phyloP scores from a whole-genome alignment of 805 yeast genomes.

The Zygotorulaspora sp. region DNA sequence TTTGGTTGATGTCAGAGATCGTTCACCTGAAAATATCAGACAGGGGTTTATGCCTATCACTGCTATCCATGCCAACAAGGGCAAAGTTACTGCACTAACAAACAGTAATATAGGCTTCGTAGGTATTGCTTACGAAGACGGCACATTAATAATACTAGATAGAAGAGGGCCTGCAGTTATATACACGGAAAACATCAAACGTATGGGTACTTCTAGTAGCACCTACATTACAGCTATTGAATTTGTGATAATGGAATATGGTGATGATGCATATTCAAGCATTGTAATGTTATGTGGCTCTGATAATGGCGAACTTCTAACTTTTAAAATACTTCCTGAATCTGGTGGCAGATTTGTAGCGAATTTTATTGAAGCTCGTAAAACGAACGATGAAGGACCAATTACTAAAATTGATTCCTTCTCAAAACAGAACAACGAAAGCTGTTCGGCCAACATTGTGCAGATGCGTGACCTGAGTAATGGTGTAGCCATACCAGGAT shows the following conservation, averaged over 20 bases:
- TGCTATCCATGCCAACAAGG: conserved; percentile 42
- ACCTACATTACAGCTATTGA: conserved; percentile 55
- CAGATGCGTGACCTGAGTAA: conserved; percentile 52
- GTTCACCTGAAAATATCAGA: conserved; percentile 45
- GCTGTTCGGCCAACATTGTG: conserved; percentile 57
- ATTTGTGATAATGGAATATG: conserved; percentile 63
- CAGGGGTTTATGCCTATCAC: conserved; percentile 59
- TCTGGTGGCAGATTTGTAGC: conserved; percentile 56
- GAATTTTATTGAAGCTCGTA: conserved; percentile 44
- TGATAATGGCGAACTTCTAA: conserved; percentile 59
- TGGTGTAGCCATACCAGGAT: conserved; percentile 59
- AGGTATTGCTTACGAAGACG: conserved; percentile 69
- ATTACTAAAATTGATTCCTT: conserved; percentile 57
- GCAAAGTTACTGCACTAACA: conserved; percentile 53
- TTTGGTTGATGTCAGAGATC: conserved; percentile 45
- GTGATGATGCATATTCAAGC: conserved; percentile 62
- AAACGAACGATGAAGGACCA: conserved; percentile 44
- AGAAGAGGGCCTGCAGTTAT: conserved; percentile 71
- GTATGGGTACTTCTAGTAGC: conserved; percentile 21
- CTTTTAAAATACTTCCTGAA: conserved; percentile 60
- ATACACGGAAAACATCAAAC: conserved; percentile 35
- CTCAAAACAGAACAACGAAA: conserved; percentile 52
- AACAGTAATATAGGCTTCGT: conserved; percentile 77
- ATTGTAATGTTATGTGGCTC: conserved; percentile 71
- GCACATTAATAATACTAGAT: conserved; percentile 68